Evolutionary conservation across 1,284 basidiomycete genomes (phyloP).

Genomic region (Rhodotorula mucilaginosa): DNA sequence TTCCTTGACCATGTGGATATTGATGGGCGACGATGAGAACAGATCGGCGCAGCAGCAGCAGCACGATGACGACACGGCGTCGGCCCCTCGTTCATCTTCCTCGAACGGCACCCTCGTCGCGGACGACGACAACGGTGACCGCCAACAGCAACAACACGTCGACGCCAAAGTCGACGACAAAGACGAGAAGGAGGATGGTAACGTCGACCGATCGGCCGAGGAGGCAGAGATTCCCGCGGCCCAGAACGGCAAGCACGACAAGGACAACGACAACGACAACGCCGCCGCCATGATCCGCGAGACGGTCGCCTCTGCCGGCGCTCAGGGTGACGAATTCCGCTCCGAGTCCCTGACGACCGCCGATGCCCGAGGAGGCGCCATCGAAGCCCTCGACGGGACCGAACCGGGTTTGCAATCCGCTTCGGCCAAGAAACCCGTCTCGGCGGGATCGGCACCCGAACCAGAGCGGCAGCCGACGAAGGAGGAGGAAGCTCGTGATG

Average conservation of each 20-base stretch:
- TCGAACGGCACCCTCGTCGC: too few species aligned
- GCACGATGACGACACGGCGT: too few species aligned
- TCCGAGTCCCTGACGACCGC: constrained; percentile 8
- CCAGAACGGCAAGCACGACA: background rate
- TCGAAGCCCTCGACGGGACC: background rate
- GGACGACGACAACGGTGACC: too few species aligned
- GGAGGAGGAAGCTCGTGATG: background rate
- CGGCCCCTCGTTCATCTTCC: too few species aligned
- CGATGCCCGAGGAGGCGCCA: constrained; percentile 13
- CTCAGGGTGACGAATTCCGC: constrained; percentile 30
- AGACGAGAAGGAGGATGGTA: too few species aligned
- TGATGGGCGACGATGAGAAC: too few species aligned
- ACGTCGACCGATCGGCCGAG: background rate
- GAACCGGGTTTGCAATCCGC: constrained; percentile 2
- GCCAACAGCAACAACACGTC: too few species aligned
- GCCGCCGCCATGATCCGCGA: constrained; percentile 3
- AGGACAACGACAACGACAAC: background rate
- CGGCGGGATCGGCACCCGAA: background rate
- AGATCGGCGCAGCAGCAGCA: too few species aligned
- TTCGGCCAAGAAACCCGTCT: background rate
- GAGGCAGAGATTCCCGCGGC: constrained; percentile 4
- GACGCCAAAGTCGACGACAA: too few species aligned
- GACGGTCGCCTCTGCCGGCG: constrained; percentile 19
- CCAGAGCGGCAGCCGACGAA: background rate
- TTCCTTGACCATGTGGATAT: too few species aligned